A percentile compares a stretch with the other conserved stretches of the same genome.
Conservation (phyloP, 148 eudicot species). For the Rhododendron mucronatum region DNA sequence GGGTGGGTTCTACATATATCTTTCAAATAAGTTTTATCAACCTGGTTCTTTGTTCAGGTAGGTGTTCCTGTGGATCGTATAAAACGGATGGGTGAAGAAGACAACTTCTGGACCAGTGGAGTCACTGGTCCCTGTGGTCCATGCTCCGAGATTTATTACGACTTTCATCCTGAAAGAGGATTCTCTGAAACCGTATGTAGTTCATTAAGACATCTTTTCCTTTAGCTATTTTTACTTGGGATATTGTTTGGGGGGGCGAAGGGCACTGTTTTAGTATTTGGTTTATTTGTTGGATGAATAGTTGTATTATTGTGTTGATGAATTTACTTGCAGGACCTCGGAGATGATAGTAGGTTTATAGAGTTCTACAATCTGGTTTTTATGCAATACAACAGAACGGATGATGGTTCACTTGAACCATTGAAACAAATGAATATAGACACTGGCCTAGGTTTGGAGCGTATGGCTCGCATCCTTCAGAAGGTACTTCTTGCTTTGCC, state of each 20-base stretch:
- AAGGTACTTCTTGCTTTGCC: constrained; percentile 37
- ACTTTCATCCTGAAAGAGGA: constrained; percentile 93
- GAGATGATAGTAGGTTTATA: constrained; percentile 90
- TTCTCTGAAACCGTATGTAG: constrained; percentile 63
- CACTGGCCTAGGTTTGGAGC: constrained; percentile 95
- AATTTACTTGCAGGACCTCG: constrained; percentile 59
- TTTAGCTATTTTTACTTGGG: background rate
- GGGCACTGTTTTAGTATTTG: background rate
- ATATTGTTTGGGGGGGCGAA: background rate
- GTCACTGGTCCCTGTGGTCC: constrained; percentile 98
- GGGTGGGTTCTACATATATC: background rate
- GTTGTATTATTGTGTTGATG: background rate
- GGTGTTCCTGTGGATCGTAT: constrained; percentile 81
- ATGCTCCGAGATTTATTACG: constrained; percentile 96
- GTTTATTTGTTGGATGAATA: background rate
- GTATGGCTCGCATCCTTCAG: constrained; percentile 95
- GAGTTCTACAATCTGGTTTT: constrained; percentile 98
- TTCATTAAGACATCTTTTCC: background rate
- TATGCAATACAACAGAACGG: constrained; percentile 87
- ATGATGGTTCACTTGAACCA: constrained; percentile 87
- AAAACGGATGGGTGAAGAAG: constrained; percentile 87
- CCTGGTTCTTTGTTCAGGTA: constrained; percentile 42
- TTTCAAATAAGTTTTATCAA: background rate
- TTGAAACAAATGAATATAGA: constrained; percentile 90
- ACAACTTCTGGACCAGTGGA: constrained; percentile 99